Base-by-base conservation (phyloP, 2,329 filamentous ascomycete species). In the Diaporthe vaccinii region DNA sequence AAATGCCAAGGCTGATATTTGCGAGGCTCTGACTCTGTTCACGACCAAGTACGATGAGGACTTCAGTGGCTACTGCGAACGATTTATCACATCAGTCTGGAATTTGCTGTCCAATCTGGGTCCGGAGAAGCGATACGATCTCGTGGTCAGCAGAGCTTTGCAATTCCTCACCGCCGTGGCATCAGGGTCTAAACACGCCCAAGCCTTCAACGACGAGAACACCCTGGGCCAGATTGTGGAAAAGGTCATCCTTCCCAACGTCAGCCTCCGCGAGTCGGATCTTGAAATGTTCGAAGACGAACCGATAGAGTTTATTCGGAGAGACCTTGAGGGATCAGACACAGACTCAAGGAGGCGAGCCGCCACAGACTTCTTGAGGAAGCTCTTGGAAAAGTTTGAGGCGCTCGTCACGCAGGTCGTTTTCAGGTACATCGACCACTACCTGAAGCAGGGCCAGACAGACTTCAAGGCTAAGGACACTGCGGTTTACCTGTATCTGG, bases 401-500 rank as follows among this genome's bases (percentile, higher is more conserved):
- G 87, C 88, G 73, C 88, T 94, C 2, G 96, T 98, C 61, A 98
- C 96, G 0, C 90, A 89, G 71, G 94, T 98, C n/a, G 96, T 98
- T 31, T 93, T 93, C 77, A 92, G 91, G 79, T 98, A 98, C 85
- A 94, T 97, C 80, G 91, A 93, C 77, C 94, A 96, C 83, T 98
- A 97, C 82, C 89, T 99, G 39, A 89, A 93, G 73, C 95, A 95
- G 80, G 90, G 92, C 73, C 94, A 94, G 83, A 88, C 89, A 25
- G 95, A 98, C 83, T 99, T 97, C 97, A 98, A 97, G 84, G 93
- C 95, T 67, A 99, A 99, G 86, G 97, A 99, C 82, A 98, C 96
- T 0, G 97, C 97, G n/a, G 93, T 98, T 75, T 98, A 98, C 81
- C 91, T 99, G 22, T 99, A 97, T 87, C 92, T 97, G 51, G 95